A percentile compares a stretch with the other conserved stretches of the same genome.
Conservation (phyloP, 768 basidiomycete genomes). For the Lyophyllum atratum region DNA sequence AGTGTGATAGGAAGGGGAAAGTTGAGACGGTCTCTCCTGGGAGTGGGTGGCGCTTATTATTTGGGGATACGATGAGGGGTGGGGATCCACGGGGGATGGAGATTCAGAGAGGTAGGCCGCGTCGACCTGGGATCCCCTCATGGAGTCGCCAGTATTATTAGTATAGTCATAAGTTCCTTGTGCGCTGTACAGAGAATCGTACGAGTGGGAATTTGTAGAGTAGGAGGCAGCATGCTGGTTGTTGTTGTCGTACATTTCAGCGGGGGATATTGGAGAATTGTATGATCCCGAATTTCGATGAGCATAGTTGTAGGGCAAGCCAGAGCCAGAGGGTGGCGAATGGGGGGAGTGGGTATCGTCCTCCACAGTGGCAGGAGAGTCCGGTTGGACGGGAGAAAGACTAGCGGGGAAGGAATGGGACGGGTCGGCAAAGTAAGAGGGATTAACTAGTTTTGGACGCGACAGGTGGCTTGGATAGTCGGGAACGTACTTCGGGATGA, state of each 20-base stretch:
- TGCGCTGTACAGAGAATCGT: slow-evolving; percentile 12
- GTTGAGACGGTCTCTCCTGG: slow-evolving; percentile 45
- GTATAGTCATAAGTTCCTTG: slow-evolving; percentile 26
- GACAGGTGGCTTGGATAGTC: slow-evolving; percentile 15
- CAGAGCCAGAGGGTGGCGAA: slow-evolving; percentile 30
- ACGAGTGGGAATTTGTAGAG: slow-evolving; percentile 22
- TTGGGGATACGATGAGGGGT: slow-evolving; percentile 35
- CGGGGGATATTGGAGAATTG: slow-evolving; percentile 29
- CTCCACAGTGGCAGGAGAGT: slow-evolving; percentile 37
- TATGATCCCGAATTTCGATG: slow-evolving; percentile 30
- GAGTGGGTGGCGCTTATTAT: slow-evolving; percentile 44
- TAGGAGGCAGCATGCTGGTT: slow-evolving; percentile 20
- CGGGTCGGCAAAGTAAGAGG: slow-evolving; percentile 28
- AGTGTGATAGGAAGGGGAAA: slow-evolving; percentile 40
- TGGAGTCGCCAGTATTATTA: slow-evolving; percentile 22
- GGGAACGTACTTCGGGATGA: slow-evolving; percentile 26
- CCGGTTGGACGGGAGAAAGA: slow-evolving; percentile 25
- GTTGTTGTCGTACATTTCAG: slow-evolving; percentile 32
- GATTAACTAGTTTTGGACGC: slow-evolving; percentile 22
- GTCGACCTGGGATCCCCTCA: slow-evolving; percentile 27
- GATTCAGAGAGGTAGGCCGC: slow-evolving; percentile 38
- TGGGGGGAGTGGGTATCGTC: slow-evolving; percentile 32
- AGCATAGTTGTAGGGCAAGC: slow-evolving; percentile 33
- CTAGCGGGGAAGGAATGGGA: slow-evolving; percentile 22
- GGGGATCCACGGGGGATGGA: slow-evolving; percentile 45